Conservation (phyloP, 1,284 basidiomycete genomes). For the Tilletia walkeri region DNA sequence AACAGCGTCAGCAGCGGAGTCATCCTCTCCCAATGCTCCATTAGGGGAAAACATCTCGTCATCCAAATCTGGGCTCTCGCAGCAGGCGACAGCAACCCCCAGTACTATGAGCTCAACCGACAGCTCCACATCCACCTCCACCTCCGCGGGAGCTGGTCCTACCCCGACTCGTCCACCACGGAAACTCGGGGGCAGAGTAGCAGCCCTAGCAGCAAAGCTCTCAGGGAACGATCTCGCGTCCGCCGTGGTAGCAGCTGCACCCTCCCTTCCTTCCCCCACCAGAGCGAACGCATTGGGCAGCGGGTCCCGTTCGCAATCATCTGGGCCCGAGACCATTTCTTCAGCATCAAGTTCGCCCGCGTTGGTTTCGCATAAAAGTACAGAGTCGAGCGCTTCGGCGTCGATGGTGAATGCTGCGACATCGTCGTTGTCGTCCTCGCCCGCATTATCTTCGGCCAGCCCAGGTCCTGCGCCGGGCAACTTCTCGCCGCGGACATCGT, state of each 20-base stretch:
- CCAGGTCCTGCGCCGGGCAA: neutral
- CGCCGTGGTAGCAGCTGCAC: neutral
- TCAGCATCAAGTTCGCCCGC: too few relatives aligned
- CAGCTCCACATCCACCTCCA: neutral
- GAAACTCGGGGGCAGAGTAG: slow-evolving; percentile 4
- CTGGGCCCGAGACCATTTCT: too few relatives aligned
- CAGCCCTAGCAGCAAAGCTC: slow-evolving; percentile 3
- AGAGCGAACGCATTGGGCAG: neutral
- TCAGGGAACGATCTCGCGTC: neutral
- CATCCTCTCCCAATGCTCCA: too few relatives aligned
- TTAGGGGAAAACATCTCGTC: too few relatives aligned
- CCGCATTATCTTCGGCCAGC: neutral
- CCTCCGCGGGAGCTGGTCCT: neutral
- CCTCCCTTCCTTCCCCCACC: neutral
- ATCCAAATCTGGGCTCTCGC: neutral
- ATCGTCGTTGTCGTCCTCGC: neutral
- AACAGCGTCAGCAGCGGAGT: too few relatives aligned
- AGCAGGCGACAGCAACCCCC: neutral
- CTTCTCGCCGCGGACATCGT: neutral
- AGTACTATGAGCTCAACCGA: neutral
- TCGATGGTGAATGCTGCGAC: too few relatives aligned
- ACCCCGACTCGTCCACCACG: neutral
- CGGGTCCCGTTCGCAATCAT: too few relatives aligned
- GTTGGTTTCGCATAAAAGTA: neutral
- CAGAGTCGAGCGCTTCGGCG: neutral